Base-by-base conservation (phyloP, 257 asterid species). In the Gentiana straminea region DNA sequence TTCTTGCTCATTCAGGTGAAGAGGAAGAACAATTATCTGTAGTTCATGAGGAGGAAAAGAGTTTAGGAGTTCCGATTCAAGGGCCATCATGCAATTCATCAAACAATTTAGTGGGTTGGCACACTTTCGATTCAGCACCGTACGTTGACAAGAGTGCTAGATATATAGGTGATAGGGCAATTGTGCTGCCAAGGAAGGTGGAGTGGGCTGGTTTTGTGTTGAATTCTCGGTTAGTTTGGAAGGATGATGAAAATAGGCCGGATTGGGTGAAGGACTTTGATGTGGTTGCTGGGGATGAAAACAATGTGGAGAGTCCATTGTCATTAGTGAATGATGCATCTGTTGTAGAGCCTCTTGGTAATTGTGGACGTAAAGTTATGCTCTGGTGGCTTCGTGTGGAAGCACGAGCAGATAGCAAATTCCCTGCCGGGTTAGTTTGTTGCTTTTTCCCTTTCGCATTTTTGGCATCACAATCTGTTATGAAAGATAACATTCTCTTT, bases 341-440 rank as follows among this genome's bases (percentile, higher is more conserved):
- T 15, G 73, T 77, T 13, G 92, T 88, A 58, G 95, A 92, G 71
- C 99, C 99, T 69, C 97, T 92, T 46, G 95, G 99, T 63, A 82
- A 79, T 64, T 89, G 97, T 45, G 99, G 99, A 39, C 89, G 83
- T 43, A 92, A 80, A 71, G 70, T 92, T 53, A 63, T 85, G 89
- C 69, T 88, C 55, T 92, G 97, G 97, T 88, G 97, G 99, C 86
- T 92, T 58, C 97, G 99, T 39, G 97, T 92, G 49, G 99, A 92
- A 77, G 97, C 99, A 7, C 80, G 94, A 63, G 83, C 95, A 12
- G 99, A 92, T 70, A 85, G 95, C 84, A 88, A 84, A 77, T 92
- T 88, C 68, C 99, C 97, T 67, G 77, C 94, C 48, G 77, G 99
- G 99, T 92, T 72, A 71, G 95, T 81, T 52, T 49, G 56, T 62